A percentile compares a stretch with the other conserved stretches of the same genome.
Conservation (phyloP, 352 stramenopile genomes). For the Globisporangium paddicum region DNA sequence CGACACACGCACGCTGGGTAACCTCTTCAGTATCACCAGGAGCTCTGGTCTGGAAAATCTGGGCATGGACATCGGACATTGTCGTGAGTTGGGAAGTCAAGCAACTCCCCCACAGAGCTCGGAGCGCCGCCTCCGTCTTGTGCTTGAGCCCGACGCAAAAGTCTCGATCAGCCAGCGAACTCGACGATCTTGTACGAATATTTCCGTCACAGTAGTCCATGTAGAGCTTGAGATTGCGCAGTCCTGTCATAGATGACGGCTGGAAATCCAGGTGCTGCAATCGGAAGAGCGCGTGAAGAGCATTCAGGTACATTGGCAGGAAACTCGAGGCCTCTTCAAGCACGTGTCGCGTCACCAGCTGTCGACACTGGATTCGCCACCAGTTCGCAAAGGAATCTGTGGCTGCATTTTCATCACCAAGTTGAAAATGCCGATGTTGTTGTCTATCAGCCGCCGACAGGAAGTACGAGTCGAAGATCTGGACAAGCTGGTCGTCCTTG, state of each 20-base stretch:
- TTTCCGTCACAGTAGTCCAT: slow-evolving; percentile 15
- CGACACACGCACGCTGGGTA: not conserved
- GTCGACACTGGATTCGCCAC: slow-evolving; percentile 13
- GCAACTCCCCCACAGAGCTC: slow-evolving; percentile 30
- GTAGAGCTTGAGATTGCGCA: slow-evolving; percentile 44
- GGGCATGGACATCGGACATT: slow-evolving; percentile 12
- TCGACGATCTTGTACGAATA: not conserved
- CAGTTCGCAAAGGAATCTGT: not conserved
- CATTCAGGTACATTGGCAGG: slow-evolving; percentile 39
- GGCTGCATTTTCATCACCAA: slow-evolving; percentile 14
- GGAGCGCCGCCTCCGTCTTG: slow-evolving; percentile 38
- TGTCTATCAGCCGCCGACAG: not conserved
- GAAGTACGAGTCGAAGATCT: slow-evolving; percentile 34
- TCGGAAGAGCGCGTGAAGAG: slow-evolving; percentile 50
- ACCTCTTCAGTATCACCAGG: not conserved
- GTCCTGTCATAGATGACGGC: slow-evolving; percentile 18
- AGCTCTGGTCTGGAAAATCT: not conserved
- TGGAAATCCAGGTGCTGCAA: slow-evolving; percentile 37
- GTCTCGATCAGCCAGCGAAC: not conserved
- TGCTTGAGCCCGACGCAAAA: slow-evolving; percentile 35
- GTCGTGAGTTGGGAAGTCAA: slow-evolving; percentile 24
- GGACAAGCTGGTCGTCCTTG: slow-evolving; percentile 23
- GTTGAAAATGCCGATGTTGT: not conserved
- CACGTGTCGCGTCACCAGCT: slow-evolving; percentile 25
- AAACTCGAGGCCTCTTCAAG: slow-evolving; percentile 32